Evolutionary conservation across 192 early-diverging fungal species (phyloP).

Genomic region (Coemansia sp.): DNA sequence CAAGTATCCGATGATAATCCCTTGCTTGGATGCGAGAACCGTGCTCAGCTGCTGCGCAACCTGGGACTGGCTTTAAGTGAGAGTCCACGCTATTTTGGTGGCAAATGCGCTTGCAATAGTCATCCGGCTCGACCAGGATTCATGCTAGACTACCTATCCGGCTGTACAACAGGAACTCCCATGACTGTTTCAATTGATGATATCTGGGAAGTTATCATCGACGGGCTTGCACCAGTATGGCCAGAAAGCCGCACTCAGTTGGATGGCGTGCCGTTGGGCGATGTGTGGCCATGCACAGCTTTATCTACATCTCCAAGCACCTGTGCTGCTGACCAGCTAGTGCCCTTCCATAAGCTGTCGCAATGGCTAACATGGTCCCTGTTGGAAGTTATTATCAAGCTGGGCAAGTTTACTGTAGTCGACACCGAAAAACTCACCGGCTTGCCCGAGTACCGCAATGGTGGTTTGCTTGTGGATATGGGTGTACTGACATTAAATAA

Average conservation of each 20-base stretch:
- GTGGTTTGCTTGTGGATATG: conserved; percentile 85
- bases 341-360: conserved; percentile 89
- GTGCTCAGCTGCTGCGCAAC: conserved; percentile 64
- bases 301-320: conserved; percentile 33
- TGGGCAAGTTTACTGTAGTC: conserved; percentile 50
- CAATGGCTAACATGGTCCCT: conserved; percentile 96
- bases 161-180: conserved; percentile 46
- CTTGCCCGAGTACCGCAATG: conserved; percentile 80
- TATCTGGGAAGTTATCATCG: conserved; percentile 77
- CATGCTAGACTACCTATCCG: conserved; percentile 75
- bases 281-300: conserved; percentile 81
- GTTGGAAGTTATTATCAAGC: conserved; percentile 70
- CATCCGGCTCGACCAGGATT: conserved; percentile 73
- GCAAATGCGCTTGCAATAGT: conserved; percentile 21
- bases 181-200: conserved; percentile 62
- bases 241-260: conserved; percentile 74
- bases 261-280: conserved; percentile 77
- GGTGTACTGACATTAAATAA: conserved; percentile 68
- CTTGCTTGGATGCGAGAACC: conserved; percentile 76
- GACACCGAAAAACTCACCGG: conserved; percentile 77
- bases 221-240: conserved; percentile 82
- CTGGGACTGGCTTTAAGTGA: conserved; percentile 59
- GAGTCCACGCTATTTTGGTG: conserved; percentile 60
- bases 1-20: conserved; percentile 78
- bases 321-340: conserved; percentile 48